Evolutionary conservation across 495 filamentous ascomycete species (phyloP), one percentile per base, ranked within the genome.

Genomic region (Podospora appendiculata): DNA sequence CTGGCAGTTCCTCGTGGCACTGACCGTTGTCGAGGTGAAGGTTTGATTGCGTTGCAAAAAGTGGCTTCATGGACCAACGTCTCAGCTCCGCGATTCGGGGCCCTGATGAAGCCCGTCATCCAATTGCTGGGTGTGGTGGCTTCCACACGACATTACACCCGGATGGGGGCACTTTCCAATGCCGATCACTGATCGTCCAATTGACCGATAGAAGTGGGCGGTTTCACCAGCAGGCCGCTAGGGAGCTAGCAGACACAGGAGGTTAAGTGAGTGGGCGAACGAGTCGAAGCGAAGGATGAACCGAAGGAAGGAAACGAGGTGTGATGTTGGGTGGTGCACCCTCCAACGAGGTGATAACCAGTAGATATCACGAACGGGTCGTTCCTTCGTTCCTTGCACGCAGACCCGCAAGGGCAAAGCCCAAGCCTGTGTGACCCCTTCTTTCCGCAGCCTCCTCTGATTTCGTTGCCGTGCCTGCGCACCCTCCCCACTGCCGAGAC

Each of bases 21-120:
- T 47, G 18, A 16, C 18, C 45, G 45, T 47, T 47, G 18, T 19
- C 17, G 45, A 45, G 42, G 10, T 41, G 38, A 41, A 12, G 11
- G 14, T 41, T 16, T 41, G 38, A 41, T 16, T 10, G 42, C n/a
- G 2, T 16, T 12, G n/a, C 39, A 32, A 47, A 34, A 32, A 18
- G 41, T 41, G 18, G 25, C 32, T 16, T 12, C 18, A 32, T 42
- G 34, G 41, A 17, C 25, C 25, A 25, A 25, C 43, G 43, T 63
- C 40, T 54, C 49, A 55, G 56, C 36, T 53, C 40, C 48, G 38
- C 18, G 43, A 59, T 57, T 59, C 52, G 57, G 49, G 18, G 25
- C 33, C 35, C 38, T 19, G 25, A 14, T 32, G 17, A 9, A 35
- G 32, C 17, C 8, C 32, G 32, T 45, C 35, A n/a, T 32, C 57